phyloP scores from a whole-genome alignment of 1,284 basidiomycete genomes.

The Rhizoctonia solani region DNA sequence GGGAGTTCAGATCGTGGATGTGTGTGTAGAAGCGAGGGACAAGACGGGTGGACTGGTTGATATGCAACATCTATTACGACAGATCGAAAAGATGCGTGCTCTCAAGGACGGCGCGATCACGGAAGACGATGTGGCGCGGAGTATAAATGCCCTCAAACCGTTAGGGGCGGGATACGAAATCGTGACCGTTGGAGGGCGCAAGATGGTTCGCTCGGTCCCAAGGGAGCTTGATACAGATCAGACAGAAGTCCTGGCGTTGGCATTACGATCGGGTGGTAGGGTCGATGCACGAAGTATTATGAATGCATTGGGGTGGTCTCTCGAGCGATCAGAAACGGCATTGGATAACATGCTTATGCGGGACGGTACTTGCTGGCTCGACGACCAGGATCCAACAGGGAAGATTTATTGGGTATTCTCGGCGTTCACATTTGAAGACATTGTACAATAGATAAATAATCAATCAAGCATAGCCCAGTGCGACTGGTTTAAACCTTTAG shows the following conservation, averaged over 20 bases:
- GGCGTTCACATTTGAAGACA: constrained; percentile 42
- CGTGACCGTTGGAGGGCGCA: constrained; percentile 64
- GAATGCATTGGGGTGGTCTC: constrained; percentile 69
- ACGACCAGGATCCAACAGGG: constrained; percentile 73
- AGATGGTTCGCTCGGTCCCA: constrained; percentile 71
- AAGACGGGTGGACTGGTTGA: constrained; percentile 92
- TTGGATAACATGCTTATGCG: constrained; percentile 87
- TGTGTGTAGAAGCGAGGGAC: constrained; percentile 88
- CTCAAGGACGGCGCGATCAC: constrained; percentile 56
- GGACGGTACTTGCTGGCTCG: constrained; percentile 94
- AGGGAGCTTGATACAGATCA: constrained; percentile 85
- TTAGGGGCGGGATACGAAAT: constrained; percentile 90
- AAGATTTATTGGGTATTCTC: constrained; percentile 81
- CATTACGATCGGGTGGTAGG: constrained; percentile 66
- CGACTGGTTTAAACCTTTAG: not conserved
- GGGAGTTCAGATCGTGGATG: constrained; percentile 95
- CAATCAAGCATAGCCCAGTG: not conserved
- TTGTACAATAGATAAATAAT: constrained; percentile 22
- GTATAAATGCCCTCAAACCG: constrained; percentile 86
- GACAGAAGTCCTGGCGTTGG: constrained; percentile 71
- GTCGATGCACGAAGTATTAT: constrained; percentile 56
- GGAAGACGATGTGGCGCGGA: constrained; percentile 82
- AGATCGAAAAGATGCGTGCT: constrained; percentile 77
- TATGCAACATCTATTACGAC: constrained; percentile 79
- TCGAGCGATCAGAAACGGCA: constrained; percentile 73